Conservation (phyloP, 2,329 filamentous ascomycete genomes). For the Hortaea werneckii region DNA sequence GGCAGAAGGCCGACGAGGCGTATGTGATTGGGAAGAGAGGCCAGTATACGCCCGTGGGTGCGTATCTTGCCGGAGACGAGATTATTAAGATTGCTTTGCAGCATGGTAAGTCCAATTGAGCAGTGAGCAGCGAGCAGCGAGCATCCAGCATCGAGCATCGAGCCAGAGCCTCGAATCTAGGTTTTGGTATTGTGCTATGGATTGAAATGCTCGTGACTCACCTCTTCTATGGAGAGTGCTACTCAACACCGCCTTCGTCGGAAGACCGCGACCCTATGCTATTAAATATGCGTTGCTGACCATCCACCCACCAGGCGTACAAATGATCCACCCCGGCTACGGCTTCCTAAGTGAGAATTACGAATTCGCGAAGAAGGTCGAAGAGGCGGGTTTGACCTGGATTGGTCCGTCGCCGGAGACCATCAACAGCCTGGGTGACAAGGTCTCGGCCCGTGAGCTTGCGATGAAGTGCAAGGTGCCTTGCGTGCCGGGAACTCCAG, state of each 20-base stretch:
- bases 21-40: constrained; percentile 97
- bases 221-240: no score
- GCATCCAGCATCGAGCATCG: no score
- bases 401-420: constrained; percentile 83
- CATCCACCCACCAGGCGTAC: neutral
- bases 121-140: neutral
- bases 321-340: constrained; percentile 63
- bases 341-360: constrained; percentile 98
- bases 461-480: constrained; percentile 84
- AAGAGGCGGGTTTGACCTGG: constrained; percentile 84
- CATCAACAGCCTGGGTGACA: constrained; percentile 91
- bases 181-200: neutral
- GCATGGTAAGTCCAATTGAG: constrained; percentile 42
- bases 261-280: neutral
- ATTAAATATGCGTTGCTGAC: neutral
- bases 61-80: constrained; percentile 91
- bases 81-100: constrained; percentile 96
- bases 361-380: constrained; percentile 88
- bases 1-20: constrained; percentile 98
- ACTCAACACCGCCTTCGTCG: no score
- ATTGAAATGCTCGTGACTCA: no score
- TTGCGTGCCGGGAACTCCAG: constrained; percentile 86
- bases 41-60: constrained; percentile 91
- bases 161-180: neutral
- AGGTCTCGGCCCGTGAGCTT: constrained; percentile 84